Percentiles rank a stretch among this genome's conserved stretches.
Evolutionary conservation across 352 stramenopile genomes (phyloP).

Genomic region (Globisporangium recalcitrans): DNA sequence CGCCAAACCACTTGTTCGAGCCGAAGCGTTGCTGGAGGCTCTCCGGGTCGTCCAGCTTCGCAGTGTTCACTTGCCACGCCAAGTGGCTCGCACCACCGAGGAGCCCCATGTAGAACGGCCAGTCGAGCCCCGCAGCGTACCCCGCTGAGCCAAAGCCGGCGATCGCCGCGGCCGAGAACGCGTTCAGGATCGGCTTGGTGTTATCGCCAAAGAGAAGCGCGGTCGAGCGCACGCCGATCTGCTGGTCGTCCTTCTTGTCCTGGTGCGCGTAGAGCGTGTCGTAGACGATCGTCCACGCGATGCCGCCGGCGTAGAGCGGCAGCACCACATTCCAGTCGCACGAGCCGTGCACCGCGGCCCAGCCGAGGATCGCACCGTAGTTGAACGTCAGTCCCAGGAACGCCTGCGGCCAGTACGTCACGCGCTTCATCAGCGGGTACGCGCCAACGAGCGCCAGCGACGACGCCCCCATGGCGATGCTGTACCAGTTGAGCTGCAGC

Average conservation of each 20-base stretch:
- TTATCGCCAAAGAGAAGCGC: conserved; percentile 94
- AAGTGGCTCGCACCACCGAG: conserved; percentile 88
- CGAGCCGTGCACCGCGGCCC: conserved; percentile 80
- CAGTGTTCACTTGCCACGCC: conserved; percentile 95
- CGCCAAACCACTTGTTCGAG: conserved; percentile 91
- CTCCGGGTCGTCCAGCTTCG: conserved; percentile 90
- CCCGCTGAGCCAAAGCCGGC: conserved; percentile 60
- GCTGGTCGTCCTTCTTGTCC: conserved; percentile 95
- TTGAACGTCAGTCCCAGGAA: conserved; percentile 98
- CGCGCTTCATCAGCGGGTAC: conserved; percentile 98
- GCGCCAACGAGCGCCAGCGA: conserved; percentile 91
- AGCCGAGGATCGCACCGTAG: conserved; percentile 95
- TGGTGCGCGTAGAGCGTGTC: conserved; percentile 99
- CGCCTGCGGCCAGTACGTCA: conserved; percentile 96
- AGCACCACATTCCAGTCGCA: conserved; percentile 86
- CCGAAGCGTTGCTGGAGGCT: conserved; percentile 93
- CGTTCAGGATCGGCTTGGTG: conserved; percentile 91
- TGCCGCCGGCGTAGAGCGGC: conserved; percentile 92
- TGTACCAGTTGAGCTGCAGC: conserved; percentile 93
- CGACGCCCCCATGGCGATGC: conserved; percentile 88
- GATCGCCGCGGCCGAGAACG: conserved; percentile 68
- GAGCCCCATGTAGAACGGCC: conserved; percentile 89
- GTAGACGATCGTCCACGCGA: conserved; percentile 99
- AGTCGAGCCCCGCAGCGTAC: conserved; percentile 77
- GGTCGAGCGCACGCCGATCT: conserved; percentile 95